These are phyloP conservation scores for Chaetomium tenue DNA, from an alignment of 495 filamentous ascomycete species.

Conservation along the genomic window DNA sequence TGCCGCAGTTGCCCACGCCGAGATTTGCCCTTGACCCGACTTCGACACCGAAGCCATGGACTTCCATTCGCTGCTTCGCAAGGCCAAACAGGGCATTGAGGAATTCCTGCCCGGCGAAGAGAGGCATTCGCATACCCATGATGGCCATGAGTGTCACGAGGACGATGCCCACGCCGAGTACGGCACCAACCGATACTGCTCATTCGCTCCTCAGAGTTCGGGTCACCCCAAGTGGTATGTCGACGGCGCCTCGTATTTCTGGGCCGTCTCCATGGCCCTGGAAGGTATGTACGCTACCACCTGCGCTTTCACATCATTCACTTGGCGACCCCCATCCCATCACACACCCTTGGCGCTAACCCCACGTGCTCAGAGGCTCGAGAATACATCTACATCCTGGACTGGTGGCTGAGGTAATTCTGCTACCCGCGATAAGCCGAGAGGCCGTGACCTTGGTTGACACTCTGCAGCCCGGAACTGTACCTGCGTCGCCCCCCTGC, in stretches of 20 bases:
- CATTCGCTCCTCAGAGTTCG: slow-evolving; percentile 83
- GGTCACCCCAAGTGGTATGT: slow-evolving; percentile 95
- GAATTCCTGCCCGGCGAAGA: slow-evolving; percentile 36
- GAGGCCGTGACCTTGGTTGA: slow-evolving; percentile 15
- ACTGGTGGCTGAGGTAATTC: slow-evolving; percentile 78
- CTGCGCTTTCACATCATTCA: background rate
- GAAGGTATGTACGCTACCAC: slow-evolving; percentile 47
- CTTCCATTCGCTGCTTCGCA: slow-evolving; percentile 23
- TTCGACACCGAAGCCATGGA: slow-evolving; percentile 19
- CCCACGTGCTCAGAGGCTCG: slow-evolving; percentile 54
- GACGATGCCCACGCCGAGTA: slow-evolving; percentile 35
- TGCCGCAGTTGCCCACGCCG: background rate
- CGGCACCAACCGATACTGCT: slow-evolving; percentile 68
- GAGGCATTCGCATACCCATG: slow-evolving; percentile 44
- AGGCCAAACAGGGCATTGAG: slow-evolving; percentile 28
- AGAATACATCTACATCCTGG: slow-evolving; percentile 88
- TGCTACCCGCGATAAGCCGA: slow-evolving; percentile 5
- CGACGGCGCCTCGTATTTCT: slow-evolving; percentile 89
- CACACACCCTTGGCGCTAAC: slow-evolving; percentile 22
- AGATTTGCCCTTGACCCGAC: background rate
- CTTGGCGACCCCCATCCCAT: background rate
- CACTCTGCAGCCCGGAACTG: slow-evolving; percentile 61
- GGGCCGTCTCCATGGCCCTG: slow-evolving; percentile 79
- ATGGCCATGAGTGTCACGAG: slow-evolving; percentile 34
- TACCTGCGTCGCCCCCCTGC: slow-evolving; percentile 85